Evolutionary conservation across 148 eudicot species (phyloP), one percentile per base, ranked within the genome.

Genomic region (Amaranthus cruentus): DNA sequence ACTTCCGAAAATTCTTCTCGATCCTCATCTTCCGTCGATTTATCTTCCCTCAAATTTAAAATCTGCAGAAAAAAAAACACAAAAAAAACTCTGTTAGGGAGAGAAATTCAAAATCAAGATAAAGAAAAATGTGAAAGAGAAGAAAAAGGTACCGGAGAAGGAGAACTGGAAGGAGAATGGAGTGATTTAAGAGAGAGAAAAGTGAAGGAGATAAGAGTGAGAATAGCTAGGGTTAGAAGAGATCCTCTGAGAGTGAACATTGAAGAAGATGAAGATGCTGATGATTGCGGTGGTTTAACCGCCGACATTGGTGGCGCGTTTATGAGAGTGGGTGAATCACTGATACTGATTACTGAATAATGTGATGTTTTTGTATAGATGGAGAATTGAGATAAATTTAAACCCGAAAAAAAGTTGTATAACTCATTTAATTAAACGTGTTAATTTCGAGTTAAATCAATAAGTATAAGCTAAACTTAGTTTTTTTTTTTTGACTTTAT

Each of bases 171-270:
- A 48, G 93, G 80, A 53, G 81, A 74, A 44, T 70, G 86, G 73
- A 86, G 84, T 47, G 91, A 89, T 55, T 77, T 84, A 62, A 89
- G 87, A 56, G 95, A 88, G 80, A 93, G 76, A 65, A 83, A 86
- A 6, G 90, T 85, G 90, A 91, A 81, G 84, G 88, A 81, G 55
- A 85, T 57, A 44, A 91, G 78, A 47, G 96, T 89, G 70, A 91
- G 73, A 43, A 81, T 58, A 47, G 90, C 88, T 55, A 93, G 83
- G 57, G 91, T 78, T 66, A 91, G 87, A 50, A 93, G 85, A 10
- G 94, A 89, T 78, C 87, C 82, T 44, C 85, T 87, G 42, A 87
- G 79, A 13, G 74, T 78, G 74, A 81, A 78, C 78, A 82, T 62
- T 72, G 82, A 68, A 62, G 71, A 49, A 14, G 77, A 52, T 4